Base-by-base conservation (phyloP, 257 asterid genomes). In the Rhazya stricta region DNA sequence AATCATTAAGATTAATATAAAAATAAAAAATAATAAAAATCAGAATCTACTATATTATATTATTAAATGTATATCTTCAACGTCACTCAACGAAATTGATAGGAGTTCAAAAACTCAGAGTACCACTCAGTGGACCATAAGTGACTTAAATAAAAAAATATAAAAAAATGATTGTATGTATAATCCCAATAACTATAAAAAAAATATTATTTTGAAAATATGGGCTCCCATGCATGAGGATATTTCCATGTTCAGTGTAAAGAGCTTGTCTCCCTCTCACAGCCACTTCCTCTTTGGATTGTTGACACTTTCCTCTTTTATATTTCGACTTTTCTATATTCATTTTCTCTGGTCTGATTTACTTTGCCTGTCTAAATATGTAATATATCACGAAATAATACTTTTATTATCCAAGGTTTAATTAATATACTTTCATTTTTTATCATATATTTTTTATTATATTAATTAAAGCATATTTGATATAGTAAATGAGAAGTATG, bases 141-240 rank as follows among this genome's bases (percentile, higher is more conserved):
- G 63, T 70, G 56, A 23, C 23, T 62, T 21, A 6, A 71, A 30
- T 50, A 51, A 19, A 30, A 32, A 16, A 34, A 4, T 63, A 1
- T 9, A 16, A 72, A 25, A 9, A 51, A 16, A 32, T 71, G 48
- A 29, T 32, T 32, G 43, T 65, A 50, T 34, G 25, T 11, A 13
- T 41, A 62, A 65, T 63, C 32, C 25, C 50, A 56, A 60, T 69
- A 53, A 15, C 2, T 67, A 41, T 37, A 18, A 21, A 27, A 36
- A 32, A 27, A 36, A 32, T 50, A 53, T 27, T 42, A 16, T 25
- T 34, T 16, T 27, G n/a, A 13, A 45, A 13, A 71, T 42, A 84
- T 86, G 86, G 86, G 88, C 74, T 88, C 77, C 89, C 89, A 86
- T 84, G 90, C 90, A 88, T 82, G 83, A 67, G 77, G 87, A 76